These are phyloP conservation scores for Arthrobotrys musiformis DNA, from an alignment of 2,329 filamentous ascomycete species.

Conservation along the genomic window DNA sequence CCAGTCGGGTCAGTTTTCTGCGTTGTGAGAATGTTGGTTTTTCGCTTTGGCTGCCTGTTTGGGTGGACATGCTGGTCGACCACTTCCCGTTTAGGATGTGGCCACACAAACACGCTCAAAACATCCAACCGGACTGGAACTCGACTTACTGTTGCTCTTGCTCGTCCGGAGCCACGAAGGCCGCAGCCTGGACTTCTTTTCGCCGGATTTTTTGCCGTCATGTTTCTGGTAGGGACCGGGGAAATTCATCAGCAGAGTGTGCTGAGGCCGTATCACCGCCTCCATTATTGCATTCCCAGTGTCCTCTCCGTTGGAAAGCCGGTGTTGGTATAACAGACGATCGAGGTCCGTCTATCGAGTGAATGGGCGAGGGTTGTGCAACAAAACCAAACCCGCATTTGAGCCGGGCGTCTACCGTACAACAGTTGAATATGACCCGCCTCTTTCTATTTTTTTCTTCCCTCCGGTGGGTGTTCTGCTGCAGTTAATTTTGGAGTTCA, in stretches of 20 bases:
- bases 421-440: constrained; percentile 5
- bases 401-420: constrained; percentile 9
- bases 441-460: background rate
- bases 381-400: constrained; percentile 7
- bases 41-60: constrained; percentile 53
- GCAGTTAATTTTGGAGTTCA: background rate
- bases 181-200: constrained; percentile 26
- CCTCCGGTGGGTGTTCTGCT: background rate
- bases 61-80: background rate
- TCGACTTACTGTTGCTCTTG: constrained; percentile 6
- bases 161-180: constrained; percentile 29
- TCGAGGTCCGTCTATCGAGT: background rate
- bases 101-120: constrained; percentile 41
- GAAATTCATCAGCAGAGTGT: constrained; percentile 25
- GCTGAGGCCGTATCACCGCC: constrained; percentile 33
- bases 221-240: background rate
- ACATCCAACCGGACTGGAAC: constrained; percentile 16
- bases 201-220: constrained; percentile 5
- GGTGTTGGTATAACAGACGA: constrained; percentile 4
- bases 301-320: background rate
- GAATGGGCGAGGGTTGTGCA: background rate
- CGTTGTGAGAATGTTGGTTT: constrained; percentile 48
- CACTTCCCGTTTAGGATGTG: constrained; percentile 27
- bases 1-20: constrained; percentile 35
- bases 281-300: constrained; percentile 26